Evolutionary conservation across 2,329 filamentous ascomycete genomes (phyloP).

Genomic region (Purpureocillium takamizusanense): DNA sequence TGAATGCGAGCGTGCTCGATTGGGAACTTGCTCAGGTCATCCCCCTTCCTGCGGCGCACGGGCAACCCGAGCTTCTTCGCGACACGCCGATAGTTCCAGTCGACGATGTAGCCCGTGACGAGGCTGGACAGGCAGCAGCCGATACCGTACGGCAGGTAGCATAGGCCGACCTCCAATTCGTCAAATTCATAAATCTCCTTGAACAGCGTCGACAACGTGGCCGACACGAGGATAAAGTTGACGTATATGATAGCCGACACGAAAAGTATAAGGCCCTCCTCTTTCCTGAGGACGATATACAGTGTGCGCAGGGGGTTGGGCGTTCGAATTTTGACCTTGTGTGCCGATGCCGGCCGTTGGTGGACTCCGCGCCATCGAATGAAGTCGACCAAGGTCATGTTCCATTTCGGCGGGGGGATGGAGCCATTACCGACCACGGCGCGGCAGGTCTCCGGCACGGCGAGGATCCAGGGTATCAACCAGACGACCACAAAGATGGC

Average conservation of each 20-base stretch:
- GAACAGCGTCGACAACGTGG: conserved; percentile 44
- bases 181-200: conserved; percentile 40
- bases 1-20: conserved; percentile 47
- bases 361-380: conserved; percentile 24
- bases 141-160: conserved; percentile 44
- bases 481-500: conserved; percentile 43
- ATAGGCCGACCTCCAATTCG: conserved; percentile 42
- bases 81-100: conserved; percentile 63
- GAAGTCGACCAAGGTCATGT: conserved; percentile 46
- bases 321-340: conserved; percentile 34
- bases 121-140: conserved; percentile 40
- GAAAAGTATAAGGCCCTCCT: conserved; percentile 43
- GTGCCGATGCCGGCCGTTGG: conserved; percentile 22
- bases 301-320: conserved; percentile 51
- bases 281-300: conserved; percentile 45
- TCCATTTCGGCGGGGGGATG: conserved; percentile 47
- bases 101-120: conserved; percentile 47
- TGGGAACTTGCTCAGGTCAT: conserved; percentile 41
- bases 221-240: conserved; percentile 44
- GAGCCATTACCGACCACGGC: conserved; percentile 56
- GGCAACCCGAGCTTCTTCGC: conserved; percentile 52
- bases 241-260: conserved; percentile 47
- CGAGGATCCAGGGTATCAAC: conserved; percentile 43
- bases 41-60: conserved; percentile 49
- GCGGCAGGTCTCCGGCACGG: conserved; percentile 51